Percentiles rank a stretch among this genome's conserved stretches.
Evolutionary conservation across 352 stramenopile genomes (phyloP).

Genomic region (Thraustochytrium striatum): DNA sequence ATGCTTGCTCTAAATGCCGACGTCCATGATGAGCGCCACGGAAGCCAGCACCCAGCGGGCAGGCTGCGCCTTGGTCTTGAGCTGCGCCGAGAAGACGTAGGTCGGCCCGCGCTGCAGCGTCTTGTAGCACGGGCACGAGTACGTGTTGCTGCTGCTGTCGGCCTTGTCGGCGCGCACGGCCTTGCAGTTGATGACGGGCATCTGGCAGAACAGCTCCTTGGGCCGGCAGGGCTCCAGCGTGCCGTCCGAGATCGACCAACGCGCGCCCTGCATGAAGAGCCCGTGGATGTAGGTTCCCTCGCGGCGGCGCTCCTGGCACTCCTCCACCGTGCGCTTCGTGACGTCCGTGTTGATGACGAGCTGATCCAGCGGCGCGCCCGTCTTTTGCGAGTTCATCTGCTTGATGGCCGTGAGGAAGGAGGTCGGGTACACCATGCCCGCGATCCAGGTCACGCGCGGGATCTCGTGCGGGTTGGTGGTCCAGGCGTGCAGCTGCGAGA

Average conservation of each 20-base stretch:
- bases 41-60: slow-evolving; percentile 90
- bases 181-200: slow-evolving; percentile 97
- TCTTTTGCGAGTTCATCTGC: slow-evolving; percentile 86
- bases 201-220: slow-evolving; percentile 96
- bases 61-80: slow-evolving; percentile 91
- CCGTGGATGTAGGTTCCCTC: slow-evolving; percentile 93
- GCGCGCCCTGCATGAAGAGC: slow-evolving; percentile 88
- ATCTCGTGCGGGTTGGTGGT: slow-evolving; percentile 77
- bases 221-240: slow-evolving; percentile 88
- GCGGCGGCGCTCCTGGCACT: slow-evolving; percentile 72
- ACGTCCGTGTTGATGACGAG: slow-evolving; percentile 80
- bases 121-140: slow-evolving; percentile 93
- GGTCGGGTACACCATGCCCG: slow-evolving; percentile 92
- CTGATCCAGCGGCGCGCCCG: slow-evolving; percentile 81
- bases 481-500: slow-evolving; percentile 84
- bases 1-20: background rate
- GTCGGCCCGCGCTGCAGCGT: slow-evolving; percentile 90
- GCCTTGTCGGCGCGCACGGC: slow-evolving; percentile 89
- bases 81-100: slow-evolving; percentile 93
- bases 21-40: slow-evolving; percentile 77
- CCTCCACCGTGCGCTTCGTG: slow-evolving; percentile 87
- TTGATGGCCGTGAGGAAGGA: slow-evolving; percentile 87
- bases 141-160: slow-evolving; percentile 76
- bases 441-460: slow-evolving; percentile 85
- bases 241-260: slow-evolving; percentile 83